Evolutionary conservation across 2,329 filamentous ascomycete genomes (phyloP).

Genomic region (Beauveria sp.): DNA sequence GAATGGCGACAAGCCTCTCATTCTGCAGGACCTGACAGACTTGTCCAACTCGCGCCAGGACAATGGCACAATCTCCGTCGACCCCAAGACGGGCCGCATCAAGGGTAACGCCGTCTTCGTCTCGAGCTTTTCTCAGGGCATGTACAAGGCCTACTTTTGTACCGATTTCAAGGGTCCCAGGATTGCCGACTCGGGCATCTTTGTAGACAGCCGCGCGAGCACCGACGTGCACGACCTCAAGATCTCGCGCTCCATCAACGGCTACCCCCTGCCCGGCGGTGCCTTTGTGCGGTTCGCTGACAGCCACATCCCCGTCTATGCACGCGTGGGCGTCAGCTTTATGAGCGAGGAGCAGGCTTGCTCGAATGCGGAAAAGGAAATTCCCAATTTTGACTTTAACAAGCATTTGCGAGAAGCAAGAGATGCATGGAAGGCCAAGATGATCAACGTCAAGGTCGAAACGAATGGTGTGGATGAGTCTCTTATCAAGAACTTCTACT

Average conservation of each 20-base stretch:
- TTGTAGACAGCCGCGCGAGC: constrained; percentile 48
- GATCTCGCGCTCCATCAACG: constrained; percentile 42
- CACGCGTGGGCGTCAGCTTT: constrained; percentile 62
- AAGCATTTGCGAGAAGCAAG: constrained; percentile 43
- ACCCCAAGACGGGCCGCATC: constrained; percentile 50
- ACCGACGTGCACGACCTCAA: constrained; percentile 38
- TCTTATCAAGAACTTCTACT: constrained; percentile 59
- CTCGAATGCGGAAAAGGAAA: constrained; percentile 58
- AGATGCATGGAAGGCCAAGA: constrained; percentile 52
- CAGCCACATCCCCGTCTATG: constrained; percentile 44
- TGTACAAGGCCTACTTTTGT: constrained; percentile 56
- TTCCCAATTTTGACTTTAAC: constrained; percentile 60
- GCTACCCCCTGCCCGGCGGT: constrained; percentile 50
- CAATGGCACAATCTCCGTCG: constrained; percentile 48
- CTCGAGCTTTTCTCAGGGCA: constrained; percentile 58
- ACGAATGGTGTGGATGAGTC: constrained; percentile 43
- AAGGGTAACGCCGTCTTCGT: constrained; percentile 54
- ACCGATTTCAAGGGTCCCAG: constrained; percentile 56
- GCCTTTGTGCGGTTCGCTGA: constrained; percentile 56
- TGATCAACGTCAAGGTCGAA: constrained; percentile 50
- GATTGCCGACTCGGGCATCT: constrained; percentile 55
- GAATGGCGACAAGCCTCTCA: constrained; percentile 41
- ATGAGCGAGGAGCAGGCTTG: constrained; percentile 61
- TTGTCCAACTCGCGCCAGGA: constrained; percentile 52
- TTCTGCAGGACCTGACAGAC: constrained; percentile 60